Evolutionary conservation across 2,329 filamentous ascomycete species (phyloP).

Genomic region (Penicillium sp.): DNA sequence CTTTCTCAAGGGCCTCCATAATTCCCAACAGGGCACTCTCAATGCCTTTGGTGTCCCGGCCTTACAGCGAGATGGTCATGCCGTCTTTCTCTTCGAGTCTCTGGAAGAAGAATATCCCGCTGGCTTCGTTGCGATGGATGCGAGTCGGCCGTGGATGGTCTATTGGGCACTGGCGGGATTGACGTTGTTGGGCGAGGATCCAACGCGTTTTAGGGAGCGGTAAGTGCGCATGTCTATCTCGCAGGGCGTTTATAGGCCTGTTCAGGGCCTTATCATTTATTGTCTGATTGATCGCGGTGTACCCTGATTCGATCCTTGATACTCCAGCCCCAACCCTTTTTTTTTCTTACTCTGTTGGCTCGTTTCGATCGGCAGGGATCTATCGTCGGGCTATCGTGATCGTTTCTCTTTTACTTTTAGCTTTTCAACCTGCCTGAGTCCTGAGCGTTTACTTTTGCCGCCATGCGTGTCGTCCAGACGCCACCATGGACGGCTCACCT

Average conservation of each 20-base stretch:
- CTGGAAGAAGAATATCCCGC: conserved; percentile 65
- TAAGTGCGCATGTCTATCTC: conserved; percentile 38
- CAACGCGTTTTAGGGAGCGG: conserved; percentile 65
- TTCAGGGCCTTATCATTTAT: background rate
- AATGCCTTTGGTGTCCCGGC: conserved; percentile 75
- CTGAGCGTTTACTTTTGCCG: background rate
- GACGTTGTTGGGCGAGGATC: conserved; percentile 74
- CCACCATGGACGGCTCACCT: background rate
- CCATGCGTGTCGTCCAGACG: background rate
- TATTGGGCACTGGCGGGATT: conserved; percentile 88
- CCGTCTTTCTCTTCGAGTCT: conserved; percentile 52
- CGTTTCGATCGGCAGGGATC: background rate
- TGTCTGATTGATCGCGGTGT: conserved; percentile 2
- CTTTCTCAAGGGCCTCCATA: conserved; percentile 60
- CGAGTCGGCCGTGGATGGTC: conserved; percentile 88
- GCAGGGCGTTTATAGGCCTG: background rate
- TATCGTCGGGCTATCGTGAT: background rate
- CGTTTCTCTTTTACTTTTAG: background rate
- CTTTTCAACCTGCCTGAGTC: too few relatives aligned
- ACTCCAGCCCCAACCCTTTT: background rate
- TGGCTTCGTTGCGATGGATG: conserved; percentile 74
- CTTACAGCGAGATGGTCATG: conserved; percentile 66
- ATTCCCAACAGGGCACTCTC: conserved; percentile 55
- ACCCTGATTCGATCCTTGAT: background rate
- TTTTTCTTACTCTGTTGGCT: background rate